Evolutionary conservation across 495 filamentous ascomycete genomes (phyloP).

Genomic region (Penicillium verhagenii): DNA sequence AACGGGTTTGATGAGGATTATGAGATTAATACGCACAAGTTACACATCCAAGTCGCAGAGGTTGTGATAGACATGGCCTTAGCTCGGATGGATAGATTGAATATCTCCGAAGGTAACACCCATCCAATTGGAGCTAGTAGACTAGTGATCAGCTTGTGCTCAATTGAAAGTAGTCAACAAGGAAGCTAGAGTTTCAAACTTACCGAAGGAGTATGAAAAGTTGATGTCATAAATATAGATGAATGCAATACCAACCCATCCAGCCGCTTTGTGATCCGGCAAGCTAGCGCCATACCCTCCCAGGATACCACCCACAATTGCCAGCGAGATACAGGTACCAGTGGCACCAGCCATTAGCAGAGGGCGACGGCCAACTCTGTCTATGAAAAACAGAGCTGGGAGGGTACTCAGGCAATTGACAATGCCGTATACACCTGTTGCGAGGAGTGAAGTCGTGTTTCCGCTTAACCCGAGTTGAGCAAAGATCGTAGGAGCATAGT

Average conservation of each 20-base stretch:
- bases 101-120: conserved; percentile 44
- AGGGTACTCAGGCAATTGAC: conserved; percentile 75
- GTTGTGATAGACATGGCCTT: conserved; percentile 41
- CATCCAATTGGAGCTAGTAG: conserved; percentile 38
- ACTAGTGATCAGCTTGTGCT: conserved; percentile 25
- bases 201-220: conserved; percentile 61
- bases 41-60: conserved; percentile 44
- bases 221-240: conserved; percentile 82
- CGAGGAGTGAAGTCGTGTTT: conserved; percentile 67
- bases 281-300: conserved; percentile 62
- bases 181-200: conserved; percentile 41
- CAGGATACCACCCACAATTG: conserved; percentile 73
- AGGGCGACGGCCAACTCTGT: conserved; percentile 68
- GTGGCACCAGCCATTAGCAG: conserved; percentile 46
- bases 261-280: conserved; percentile 58
- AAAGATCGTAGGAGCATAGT: conserved; percentile 78
- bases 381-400: conserved; percentile 72
- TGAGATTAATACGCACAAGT: conserved; percentile 31
- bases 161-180: conserved; percentile 67
- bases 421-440: conserved; percentile 78
- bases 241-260: conserved; percentile 77
- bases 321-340: conserved; percentile 61
- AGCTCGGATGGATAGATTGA: conserved; percentile 39
- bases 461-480: conserved; percentile 59
- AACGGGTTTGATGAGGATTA: background rate